Evolutionary conservation across 140 eudicot species (phyloP).

Genomic region (Ambrosia hybrid): DNA sequence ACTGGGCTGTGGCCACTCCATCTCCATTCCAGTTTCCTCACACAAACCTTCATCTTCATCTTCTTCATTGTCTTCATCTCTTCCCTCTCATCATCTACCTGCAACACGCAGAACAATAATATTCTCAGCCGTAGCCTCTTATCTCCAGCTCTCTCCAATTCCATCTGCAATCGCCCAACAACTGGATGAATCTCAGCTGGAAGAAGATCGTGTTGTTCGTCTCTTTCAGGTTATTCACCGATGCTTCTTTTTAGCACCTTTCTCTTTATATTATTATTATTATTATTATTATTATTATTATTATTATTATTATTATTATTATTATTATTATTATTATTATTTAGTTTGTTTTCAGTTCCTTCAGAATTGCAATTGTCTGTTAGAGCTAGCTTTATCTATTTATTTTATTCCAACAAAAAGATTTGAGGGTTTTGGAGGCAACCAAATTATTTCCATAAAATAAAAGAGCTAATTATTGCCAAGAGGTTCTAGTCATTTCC

Average conservation of each 20-base stretch:
- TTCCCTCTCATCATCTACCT: constrained; percentile 14
- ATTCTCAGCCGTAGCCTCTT: constrained; percentile 41
- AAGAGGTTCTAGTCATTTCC: too few species aligned
- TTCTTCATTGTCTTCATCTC: constrained; percentile 15
- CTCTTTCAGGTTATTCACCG: constrained; percentile 57
- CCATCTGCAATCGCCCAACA: constrained; percentile 55
- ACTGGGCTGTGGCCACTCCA: constrained; percentile 38
- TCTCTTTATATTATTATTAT: background rate
- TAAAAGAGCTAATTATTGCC: too few species aligned
- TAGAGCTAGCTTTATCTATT: background rate
- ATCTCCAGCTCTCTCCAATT: constrained; percentile 27
- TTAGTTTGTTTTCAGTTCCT: background rate
- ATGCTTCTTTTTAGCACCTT: background rate
- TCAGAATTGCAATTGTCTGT: background rate
- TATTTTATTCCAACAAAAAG: constrained; percentile 5
- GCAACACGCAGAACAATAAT: constrained; percentile 52
- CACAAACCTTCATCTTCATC: constrained; percentile 25
- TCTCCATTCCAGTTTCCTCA: constrained; percentile 31
- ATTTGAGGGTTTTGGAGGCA: background rate
- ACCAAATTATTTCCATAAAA: background rate
- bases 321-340: background rate
- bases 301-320: background rate
- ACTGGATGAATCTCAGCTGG: constrained; percentile 50
- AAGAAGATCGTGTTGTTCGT: constrained; percentile 68
- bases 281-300: background rate